Evolutionary conservation across 2,329 filamentous ascomycete species (phyloP), one percentile per base, ranked within the genome.

Genomic region (Leptographium lundbergii): DNA sequence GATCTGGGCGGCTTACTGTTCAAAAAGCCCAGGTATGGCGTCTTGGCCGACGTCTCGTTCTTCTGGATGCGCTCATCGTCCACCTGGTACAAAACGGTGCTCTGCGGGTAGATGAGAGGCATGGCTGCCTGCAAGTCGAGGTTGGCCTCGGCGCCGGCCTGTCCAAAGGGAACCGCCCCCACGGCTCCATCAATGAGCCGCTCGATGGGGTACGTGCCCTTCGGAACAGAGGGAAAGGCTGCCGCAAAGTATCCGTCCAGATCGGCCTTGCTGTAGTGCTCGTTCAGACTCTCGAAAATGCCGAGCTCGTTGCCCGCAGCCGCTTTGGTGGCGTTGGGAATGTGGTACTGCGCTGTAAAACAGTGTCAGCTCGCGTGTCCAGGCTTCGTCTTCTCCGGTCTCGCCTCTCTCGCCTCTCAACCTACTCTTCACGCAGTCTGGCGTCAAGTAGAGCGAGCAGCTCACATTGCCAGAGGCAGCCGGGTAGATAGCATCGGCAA

Each of bases 81-180:
- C 0, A 62, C 65, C 59, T 67, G 65, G 63, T 62, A 68, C 7
- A 67, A 62, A 2, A 75, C 73, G 0, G 74, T 62, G 39, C 61
- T 71, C 63, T 80, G 77, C 1, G 78, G 78, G 66, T 74, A 80
- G 63, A 81, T 75, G 59, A 81, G 69, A 0, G 77, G 75, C 59
- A 75, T 76, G 19, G 71, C 69, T 29, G 76, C 69, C 60, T 76
- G 66, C 59, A 80, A 77, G 64, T 81, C 78, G 14, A 81, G 72
- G 48, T 75, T 73, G 3, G 72, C 69, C 60, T 79, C 76, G 24
- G 27, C 13, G 17, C 63, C 63, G 5, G 63, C 62, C 2, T 52
- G 10, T 7, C 14, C 47, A 10, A 27, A 24, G 2, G 22, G 29
- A 14, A 58, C 58, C 19, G 65, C 58, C 36, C 65, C 66, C 2